phyloP scores from a whole-genome alignment of 768 basidiomycete species.

The Sutorius australiensis region DNA sequence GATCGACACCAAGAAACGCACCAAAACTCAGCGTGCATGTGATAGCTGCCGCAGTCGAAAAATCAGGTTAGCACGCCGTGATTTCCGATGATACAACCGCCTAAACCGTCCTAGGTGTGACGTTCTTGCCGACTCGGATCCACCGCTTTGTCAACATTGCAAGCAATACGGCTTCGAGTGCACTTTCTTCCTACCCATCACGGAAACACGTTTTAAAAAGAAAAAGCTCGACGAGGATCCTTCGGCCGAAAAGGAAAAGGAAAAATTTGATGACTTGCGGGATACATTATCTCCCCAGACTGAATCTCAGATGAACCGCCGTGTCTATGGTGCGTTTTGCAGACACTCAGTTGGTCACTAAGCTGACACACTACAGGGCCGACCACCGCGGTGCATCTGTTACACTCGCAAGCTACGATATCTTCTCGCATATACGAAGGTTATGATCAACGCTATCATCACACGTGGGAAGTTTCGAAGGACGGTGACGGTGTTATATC shows the following conservation, averaged over 20 bases:
- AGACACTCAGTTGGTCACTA: slow-evolving; percentile 9
- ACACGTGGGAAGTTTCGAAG: slow-evolving; percentile 81
- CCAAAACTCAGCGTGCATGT: slow-evolving; percentile 90
- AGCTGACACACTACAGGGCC: slow-evolving; percentile 60
- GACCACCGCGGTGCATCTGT: slow-evolving; percentile 78
- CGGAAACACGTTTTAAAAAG: slow-evolving; percentile 98
- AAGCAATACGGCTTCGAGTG: slow-evolving; percentile 92
- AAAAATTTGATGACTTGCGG: slow-evolving; percentile 25
- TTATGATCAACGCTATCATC: slow-evolving; percentile 85
- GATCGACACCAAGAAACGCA: slow-evolving; percentile 77
- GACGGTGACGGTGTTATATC: slow-evolving; percentile 86
- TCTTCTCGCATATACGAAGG: slow-evolving; percentile 81
- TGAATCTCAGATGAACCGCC: slow-evolving; percentile 53
- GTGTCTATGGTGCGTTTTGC: slow-evolving; percentile 55
- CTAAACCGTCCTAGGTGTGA: slow-evolving; percentile 56
- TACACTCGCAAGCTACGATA: slow-evolving; percentile 87
- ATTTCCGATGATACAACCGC: slow-evolving; percentile 8
- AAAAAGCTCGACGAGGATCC: slow-evolving; percentile 78
- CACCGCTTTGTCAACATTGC: slow-evolving; percentile 89
- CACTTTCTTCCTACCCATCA: slow-evolving; percentile 97
- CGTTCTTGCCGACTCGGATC: slow-evolving; percentile 72
- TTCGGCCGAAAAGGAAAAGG: slow-evolving; percentile 36
- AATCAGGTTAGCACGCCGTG: slow-evolving; percentile 55
- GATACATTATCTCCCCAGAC: slow-evolving; percentile 43
- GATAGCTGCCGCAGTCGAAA: slow-evolving; percentile 89